These are phyloP conservation scores for Erodium chrysanthum DNA, from an alignment of 441 rosid species.

Conservation along the genomic window DNA sequence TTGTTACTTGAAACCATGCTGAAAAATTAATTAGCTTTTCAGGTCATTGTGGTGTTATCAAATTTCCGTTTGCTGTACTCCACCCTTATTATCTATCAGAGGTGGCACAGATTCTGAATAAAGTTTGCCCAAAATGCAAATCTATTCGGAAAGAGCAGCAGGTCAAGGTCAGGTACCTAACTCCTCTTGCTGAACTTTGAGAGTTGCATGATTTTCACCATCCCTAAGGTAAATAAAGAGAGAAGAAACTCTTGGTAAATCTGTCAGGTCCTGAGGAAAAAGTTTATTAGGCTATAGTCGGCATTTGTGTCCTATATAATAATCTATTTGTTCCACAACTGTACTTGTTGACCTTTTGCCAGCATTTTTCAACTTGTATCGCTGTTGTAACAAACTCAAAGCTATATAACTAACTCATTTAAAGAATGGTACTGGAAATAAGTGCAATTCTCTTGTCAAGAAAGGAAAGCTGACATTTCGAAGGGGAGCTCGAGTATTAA, in stretches of 20 bases:
- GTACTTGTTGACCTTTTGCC: background rate
- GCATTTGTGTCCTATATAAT: background rate
- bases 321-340: background rate
- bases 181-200: slow-evolving; percentile 9
- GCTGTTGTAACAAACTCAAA: background rate
- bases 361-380: background rate
- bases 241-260: background rate
- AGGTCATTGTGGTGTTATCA: slow-evolving; percentile 82
- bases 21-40: slow-evolving; percentile 18
- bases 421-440: background rate
- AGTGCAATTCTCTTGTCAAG: background rate
- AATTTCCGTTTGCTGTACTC: slow-evolving; percentile 43
- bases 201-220: background rate
- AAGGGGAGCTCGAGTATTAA: background rate
- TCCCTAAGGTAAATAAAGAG: background rate
- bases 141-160: slow-evolving; percentile 43
- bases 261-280: background rate
- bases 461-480: background rate
- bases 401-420: background rate
- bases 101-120: slow-evolving; percentile 54
- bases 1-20: slow-evolving; percentile 15
- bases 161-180: slow-evolving; percentile 54
- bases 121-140: slow-evolving; percentile 83
- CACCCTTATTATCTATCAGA: slow-evolving; percentile 74
- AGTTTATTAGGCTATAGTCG: background rate